Evolutionary conservation across 768 basidiomycete species (phyloP), one percentile per base, ranked within the genome.

Genomic region (Boletus rubropictus): DNA sequence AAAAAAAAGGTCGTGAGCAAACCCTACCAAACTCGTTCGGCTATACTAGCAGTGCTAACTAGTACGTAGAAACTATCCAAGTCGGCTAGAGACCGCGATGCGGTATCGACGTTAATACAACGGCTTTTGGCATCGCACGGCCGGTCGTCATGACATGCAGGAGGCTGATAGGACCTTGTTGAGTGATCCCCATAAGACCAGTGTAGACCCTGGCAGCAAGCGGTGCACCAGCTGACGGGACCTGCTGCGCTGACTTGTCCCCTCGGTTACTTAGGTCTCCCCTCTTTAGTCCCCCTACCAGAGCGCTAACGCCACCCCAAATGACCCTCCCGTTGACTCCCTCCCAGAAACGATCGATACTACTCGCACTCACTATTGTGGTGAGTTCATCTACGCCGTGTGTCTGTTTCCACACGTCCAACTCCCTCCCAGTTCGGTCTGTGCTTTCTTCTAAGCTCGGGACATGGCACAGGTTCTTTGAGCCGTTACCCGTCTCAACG

Each of bases 1-100:
- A 74, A 71, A 64, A n/a, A 57, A 57, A 53, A 60, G 64, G 70
- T 67, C 51, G 50, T 63, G 64, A 18, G 57, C 38, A 59, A 59
- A 34, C 4, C 18, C 17, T 56, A 11, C 56, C 65, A 44, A 50
- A 57, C 43, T 42, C 27, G 33, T 52, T 7, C 29, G 20, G 17
- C 7, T 25, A 39, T n/a, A n/a, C n/a, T n/a, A n/a, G n/a, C n/a
- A n/a, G n/a, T n/a, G n/a, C n/a, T n/a, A n/a, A n/a, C n/a, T n/a
- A n/a, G n/a, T n/a, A n/a, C n/a, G n/a, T n/a, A n/a, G n/a, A n/a
- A n/a, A n/a, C n/a, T n/a, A n/a, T n/a, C n/a, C n/a, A n/a, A n/a
- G n/a, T n/a, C n/a, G n/a, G n/a, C n/a, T n/a, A n/a, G n/a, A n/a
- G n/a, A n/a, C n/a, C n/a, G n/a, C n/a, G n/a, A n/a, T 6, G 8